Conservation (phyloP, 2,329 filamentous ascomycete genomes). For the Neopestalotiopsis sp. region DNA sequence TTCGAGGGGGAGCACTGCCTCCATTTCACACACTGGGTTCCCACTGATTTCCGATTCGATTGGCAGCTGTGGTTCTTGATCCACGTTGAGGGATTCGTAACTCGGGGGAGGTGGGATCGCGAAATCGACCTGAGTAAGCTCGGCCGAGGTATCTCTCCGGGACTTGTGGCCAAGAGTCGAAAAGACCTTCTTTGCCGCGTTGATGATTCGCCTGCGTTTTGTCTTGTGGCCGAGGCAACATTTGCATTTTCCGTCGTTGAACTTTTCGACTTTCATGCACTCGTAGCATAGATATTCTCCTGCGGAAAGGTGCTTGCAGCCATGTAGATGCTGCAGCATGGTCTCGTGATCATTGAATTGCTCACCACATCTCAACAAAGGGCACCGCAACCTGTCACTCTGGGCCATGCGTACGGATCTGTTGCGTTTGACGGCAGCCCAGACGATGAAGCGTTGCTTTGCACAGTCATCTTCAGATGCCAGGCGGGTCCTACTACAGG, state of each 20-base stretch:
- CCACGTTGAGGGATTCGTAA: constrained; percentile 48
- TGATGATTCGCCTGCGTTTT: constrained; percentile 56
- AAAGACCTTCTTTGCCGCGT: constrained; percentile 60
- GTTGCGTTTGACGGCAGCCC: constrained; percentile 61
- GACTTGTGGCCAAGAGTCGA: constrained; percentile 55
- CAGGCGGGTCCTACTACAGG: constrained; percentile 45
- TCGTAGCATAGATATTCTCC: constrained; percentile 64
- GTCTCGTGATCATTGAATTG: constrained; percentile 56
- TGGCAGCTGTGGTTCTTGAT: constrained; percentile 22
- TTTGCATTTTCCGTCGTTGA: constrained; percentile 57
- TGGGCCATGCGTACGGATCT: constrained; percentile 50
- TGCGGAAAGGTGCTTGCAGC: constrained; percentile 51
- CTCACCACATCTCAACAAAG: constrained; percentile 55
- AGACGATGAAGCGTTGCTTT: constrained; percentile 59
- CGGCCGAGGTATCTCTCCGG: constrained; percentile 38
- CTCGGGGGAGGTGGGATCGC: constrained; percentile 48
- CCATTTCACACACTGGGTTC: constrained; percentile 58
- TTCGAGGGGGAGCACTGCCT: constrained; percentile 43
- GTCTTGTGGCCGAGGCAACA: constrained; percentile 55
- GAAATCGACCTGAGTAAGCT: constrained; percentile 37
- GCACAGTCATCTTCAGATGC: constrained; percentile 54
- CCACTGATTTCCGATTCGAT: constrained; percentile 49
- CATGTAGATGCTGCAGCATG: constrained; percentile 58
- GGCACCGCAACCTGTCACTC: constrained; percentile 55
- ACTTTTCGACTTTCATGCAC: constrained; percentile 55